A percentile compares a stretch with the other conserved stretches of the same genome.
Conservation (phyloP, 2,329 filamentous ascomycete genomes). For the Ophiostoma perfectum region DNA sequence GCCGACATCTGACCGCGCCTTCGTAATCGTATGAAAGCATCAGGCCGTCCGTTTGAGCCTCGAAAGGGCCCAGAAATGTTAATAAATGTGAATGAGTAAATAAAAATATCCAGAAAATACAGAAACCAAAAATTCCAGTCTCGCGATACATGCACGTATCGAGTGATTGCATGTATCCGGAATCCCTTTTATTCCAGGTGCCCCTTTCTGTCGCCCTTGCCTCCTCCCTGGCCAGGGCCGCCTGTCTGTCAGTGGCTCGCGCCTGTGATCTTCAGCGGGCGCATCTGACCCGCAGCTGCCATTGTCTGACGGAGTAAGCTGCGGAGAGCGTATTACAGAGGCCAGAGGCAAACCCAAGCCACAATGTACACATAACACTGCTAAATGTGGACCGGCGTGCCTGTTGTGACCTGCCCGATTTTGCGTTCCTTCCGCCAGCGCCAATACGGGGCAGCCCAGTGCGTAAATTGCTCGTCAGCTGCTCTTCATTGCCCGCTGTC, state of each 20-base stretch:
- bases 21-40: slow-evolving; percentile 4
- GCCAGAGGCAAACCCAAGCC: slow-evolving; percentile 5
- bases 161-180: neutral
- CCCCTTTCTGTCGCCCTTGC: too few relatives aligned
- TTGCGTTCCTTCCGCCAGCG: slow-evolving; percentile 4
- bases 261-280: neutral
- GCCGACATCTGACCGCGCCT: slow-evolving; percentile 1
- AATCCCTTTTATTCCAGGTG: neutral
- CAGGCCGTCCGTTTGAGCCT: neutral
- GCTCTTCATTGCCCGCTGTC: neutral
- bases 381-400: neutral
- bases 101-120: too few relatives aligned
- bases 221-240: neutral
- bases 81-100: too few relatives aligned
- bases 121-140: too few relatives aligned
- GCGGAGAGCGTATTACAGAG: neutral
- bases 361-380: neutral
- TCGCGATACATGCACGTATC: neutral
- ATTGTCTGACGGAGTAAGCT: neutral
- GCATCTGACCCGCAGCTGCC: slow-evolving; percentile 4
- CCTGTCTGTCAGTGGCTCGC: neutral
- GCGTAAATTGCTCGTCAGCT: neutral
- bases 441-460: neutral
- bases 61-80: neutral
- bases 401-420: slow-evolving; percentile 1